Evolutionary conservation across 768 basidiomycete species (phyloP), one percentile per base, ranked within the genome.

Genomic region (Russula virescens): DNA sequence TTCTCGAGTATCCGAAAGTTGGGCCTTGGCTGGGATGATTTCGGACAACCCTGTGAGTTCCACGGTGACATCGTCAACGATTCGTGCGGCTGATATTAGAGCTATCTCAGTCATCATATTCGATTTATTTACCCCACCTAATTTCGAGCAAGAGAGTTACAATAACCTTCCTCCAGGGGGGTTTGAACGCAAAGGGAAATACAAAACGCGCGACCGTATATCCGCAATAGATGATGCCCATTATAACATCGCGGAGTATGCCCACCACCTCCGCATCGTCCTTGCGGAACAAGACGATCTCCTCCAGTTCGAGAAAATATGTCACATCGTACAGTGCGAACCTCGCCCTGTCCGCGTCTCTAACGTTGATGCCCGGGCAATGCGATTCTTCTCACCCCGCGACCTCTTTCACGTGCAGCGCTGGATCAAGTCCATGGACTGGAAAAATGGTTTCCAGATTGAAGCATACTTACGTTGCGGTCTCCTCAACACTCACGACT

Each of bases 371-470:
- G 82, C 86, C 2, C 70, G 71, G 14, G 68, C 74, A 4, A 76
- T 73, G 43, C 75, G 72, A 0, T 85, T 89, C 65, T 92, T 88
- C 69, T 67, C 75, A 0, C 66, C 69, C 11, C 81, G 73, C 63
- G 72, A 74, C 5, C 76, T 91, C 3, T 73, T 78, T 62, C 73
- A 72, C 10, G 70, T 89, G 10, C 74, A 76, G 18, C 69, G 68
- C 18, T 78, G 77, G 73, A 66, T 88, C 47, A 71, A 71, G 34
- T 72, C 71, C 4, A 78, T 86, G 50, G 76, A 80, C 16, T 92
- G 88, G 87, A 72, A 75, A 5, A 78, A 90, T 35, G 87, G 85
- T 0, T 94, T 91, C 70, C 91, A 94, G 71, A 74, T 91, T 31
- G 89, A 89, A 70, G 81, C 83, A 0, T 75, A 91, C 13, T 71